These are phyloP conservation scores for Metschnikowia borealis DNA, from an alignment of 805 yeast species.

Conservation along the genomic window DNA sequence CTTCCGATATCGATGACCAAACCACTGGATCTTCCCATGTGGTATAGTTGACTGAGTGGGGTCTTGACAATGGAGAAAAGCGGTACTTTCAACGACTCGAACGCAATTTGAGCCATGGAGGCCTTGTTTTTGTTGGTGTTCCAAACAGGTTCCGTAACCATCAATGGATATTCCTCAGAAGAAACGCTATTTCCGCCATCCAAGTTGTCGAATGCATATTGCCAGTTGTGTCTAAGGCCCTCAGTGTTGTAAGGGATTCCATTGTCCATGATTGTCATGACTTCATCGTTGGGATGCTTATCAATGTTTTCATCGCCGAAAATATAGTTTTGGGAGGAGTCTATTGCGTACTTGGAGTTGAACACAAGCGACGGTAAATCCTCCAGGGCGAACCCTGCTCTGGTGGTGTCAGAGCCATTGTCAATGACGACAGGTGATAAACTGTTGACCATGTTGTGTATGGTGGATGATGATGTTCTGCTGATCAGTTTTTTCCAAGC, in stretches of 20 bases:
- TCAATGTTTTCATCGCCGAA: conserved; percentile 49
- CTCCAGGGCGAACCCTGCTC: conserved; percentile 67
- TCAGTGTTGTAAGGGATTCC: conserved; percentile 74
- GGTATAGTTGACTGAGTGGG: conserved; percentile 73
- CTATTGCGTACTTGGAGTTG: conserved; percentile 51
- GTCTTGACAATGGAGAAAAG: conserved; percentile 69
- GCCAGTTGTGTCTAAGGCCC: conserved; percentile 63
- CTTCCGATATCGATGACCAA: conserved; percentile 80
- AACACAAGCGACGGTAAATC: conserved; percentile 59
- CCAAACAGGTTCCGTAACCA: conserved; percentile 65
- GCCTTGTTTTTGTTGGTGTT: conserved; percentile 54
- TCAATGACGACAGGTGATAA: conserved; percentile 68
- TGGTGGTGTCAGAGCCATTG: conserved; percentile 58
- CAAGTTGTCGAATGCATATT: conserved; percentile 52
- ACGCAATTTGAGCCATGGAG: conserved; percentile 65
- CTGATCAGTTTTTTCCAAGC: neutral
- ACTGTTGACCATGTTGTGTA: conserved; percentile 23
- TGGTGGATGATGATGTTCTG: neutral
- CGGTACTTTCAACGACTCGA: conserved; percentile 72
- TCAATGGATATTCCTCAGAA: conserved; percentile 63
- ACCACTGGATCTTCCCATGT: conserved; percentile 74
- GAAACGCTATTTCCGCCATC: conserved; percentile 39
- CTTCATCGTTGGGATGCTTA: conserved; percentile 41
- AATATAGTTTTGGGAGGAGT: conserved; percentile 26
- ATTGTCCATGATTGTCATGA: conserved; percentile 57